phyloP scores from a whole-genome alignment of 352 stramenopile genomes.

The Peronospora destructor region DNA sequence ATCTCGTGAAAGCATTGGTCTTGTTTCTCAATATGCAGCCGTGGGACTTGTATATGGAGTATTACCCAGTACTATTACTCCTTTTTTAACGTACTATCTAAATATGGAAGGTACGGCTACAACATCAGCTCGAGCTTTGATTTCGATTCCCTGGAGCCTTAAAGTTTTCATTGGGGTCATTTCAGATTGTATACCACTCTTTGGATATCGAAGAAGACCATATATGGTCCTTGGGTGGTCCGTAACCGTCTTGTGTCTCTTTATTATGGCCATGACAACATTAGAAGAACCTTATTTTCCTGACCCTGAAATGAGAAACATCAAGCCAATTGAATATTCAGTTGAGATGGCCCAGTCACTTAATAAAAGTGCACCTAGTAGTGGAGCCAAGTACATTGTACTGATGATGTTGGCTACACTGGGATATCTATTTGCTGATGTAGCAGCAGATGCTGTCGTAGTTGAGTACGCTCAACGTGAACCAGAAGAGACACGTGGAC shows the following conservation, averaged over 20 bases:
- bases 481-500: constrained; percentile 39
- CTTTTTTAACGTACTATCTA: constrained; percentile 45
- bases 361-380: constrained; percentile 30
- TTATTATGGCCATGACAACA: constrained; percentile 29
- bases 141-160: constrained; percentile 46
- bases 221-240: constrained; percentile 55
- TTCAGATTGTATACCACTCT: constrained; percentile 44
- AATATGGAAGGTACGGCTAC: constrained; percentile 42
- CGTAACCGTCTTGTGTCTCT: constrained; percentile 29
- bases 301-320: constrained; percentile 21
- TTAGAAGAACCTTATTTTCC: constrained; percentile 38
- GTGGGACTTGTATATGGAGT: constrained; percentile 38
- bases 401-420: constrained; percentile 47
- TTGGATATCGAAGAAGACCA: constrained; percentile 39
- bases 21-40: constrained; percentile 43
- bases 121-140: constrained; percentile 34
- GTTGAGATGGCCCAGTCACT: constrained; percentile 26
- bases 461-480: constrained; percentile 56
- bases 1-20: constrained; percentile 31
- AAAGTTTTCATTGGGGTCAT: constrained; percentile 54
- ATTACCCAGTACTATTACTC: constrained; percentile 41
- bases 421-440: constrained; percentile 49
- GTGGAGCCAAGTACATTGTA: constrained; percentile 41
- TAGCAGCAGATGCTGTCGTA: constrained; percentile 45
- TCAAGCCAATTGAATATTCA: constrained; percentile 33